Conservation (phyloP, 768 basidiomycete genomes). For the Austroboletus festivus region DNA sequence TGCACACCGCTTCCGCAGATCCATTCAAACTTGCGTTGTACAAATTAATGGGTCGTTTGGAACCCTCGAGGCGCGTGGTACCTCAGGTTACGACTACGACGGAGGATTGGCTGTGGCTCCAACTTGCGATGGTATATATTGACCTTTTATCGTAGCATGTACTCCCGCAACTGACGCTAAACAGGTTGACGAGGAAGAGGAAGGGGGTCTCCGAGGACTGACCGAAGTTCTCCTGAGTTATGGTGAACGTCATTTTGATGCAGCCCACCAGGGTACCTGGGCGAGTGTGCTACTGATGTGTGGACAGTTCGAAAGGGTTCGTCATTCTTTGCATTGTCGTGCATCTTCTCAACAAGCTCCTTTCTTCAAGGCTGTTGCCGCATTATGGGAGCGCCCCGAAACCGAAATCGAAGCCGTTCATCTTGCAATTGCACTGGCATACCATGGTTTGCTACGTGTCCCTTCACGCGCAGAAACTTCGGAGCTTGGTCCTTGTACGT, state of each 20-base stretch:
- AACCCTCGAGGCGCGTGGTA: slow-evolving; percentile 74
- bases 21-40: slow-evolving; percentile 96
- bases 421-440: slow-evolving; percentile 85
- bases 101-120: slow-evolving; percentile 99
- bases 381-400: slow-evolving; percentile 82
- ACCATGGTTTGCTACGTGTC: slow-evolving; percentile 87
- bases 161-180: slow-evolving; percentile 6
- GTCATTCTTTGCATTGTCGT: slow-evolving; percentile 18
- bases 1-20: slow-evolving; percentile 83
- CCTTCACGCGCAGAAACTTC: slow-evolving; percentile 79
- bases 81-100: slow-evolving; percentile 85
- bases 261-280: slow-evolving; percentile 67
- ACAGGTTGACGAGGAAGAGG: slow-evolving; percentile 79
- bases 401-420: slow-evolving; percentile 94
- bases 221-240: slow-evolving; percentile 75
- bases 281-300: slow-evolving; percentile 83
- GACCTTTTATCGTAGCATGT: not conserved
- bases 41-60: slow-evolving; percentile 92
- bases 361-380: slow-evolving; percentile 71
- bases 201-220: slow-evolving; percentile 68
- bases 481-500: slow-evolving; percentile 78
- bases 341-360: not conserved
- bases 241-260: slow-evolving; percentile 80
- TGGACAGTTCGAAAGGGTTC: slow-evolving; percentile 90
- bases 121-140: slow-evolving; percentile 69